A percentile compares a stretch with the other conserved stretches of the same genome.
These are phyloP conservation scores for Chiua virens DNA, from an alignment of 768 basidiomycete genomes.

Conservation along the genomic window DNA sequence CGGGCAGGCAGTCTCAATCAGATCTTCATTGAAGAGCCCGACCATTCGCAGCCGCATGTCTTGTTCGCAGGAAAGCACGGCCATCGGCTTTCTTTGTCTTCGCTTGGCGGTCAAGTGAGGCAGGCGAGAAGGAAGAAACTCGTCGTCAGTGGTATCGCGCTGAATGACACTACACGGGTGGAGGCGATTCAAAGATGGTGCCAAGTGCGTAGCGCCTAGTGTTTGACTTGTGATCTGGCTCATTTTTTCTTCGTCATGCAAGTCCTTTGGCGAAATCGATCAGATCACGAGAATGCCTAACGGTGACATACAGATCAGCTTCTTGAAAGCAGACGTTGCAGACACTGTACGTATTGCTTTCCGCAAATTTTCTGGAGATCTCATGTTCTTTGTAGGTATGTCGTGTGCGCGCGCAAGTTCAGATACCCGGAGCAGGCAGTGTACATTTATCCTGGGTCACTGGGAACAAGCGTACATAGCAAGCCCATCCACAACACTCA, in stretches of 20 bases:
- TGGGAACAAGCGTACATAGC: slow-evolving; percentile 45
- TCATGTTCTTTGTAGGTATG: slow-evolving; percentile 54
- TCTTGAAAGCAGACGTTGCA: slow-evolving; percentile 72
- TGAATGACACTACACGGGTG: slow-evolving; percentile 59
- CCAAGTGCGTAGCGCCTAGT: slow-evolving; percentile 47
- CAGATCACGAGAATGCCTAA: slow-evolving; percentile 74
- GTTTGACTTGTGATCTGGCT: not conserved
- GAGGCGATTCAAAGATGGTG: slow-evolving; percentile 76
- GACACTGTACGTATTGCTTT: slow-evolving; percentile 58
- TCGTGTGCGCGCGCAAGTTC: slow-evolving; percentile 72
- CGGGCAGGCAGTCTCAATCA: slow-evolving; percentile 15
- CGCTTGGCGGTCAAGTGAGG: slow-evolving; percentile 38
- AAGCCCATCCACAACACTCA: not conserved
- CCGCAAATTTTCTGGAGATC: not conserved
- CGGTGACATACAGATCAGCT: slow-evolving; percentile 76
- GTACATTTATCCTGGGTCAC: slow-evolving; percentile 75
- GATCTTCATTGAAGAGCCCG: slow-evolving; percentile 27
- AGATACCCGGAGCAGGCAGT: slow-evolving; percentile 74
- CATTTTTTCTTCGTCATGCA: slow-evolving; percentile 9
- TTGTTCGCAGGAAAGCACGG: slow-evolving; percentile 26
- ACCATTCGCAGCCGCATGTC: slow-evolving; percentile 29
- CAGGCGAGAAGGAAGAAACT: slow-evolving; percentile 60
- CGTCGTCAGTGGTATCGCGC: slow-evolving; percentile 66
- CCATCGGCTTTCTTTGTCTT: slow-evolving; percentile 32
- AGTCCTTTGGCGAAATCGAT: slow-evolving; percentile 77